These are phyloP conservation scores for Triticum timopheevii DNA, from an alignment of 176 grass and related monocot genomes.

Conservation along the genomic window DNA sequence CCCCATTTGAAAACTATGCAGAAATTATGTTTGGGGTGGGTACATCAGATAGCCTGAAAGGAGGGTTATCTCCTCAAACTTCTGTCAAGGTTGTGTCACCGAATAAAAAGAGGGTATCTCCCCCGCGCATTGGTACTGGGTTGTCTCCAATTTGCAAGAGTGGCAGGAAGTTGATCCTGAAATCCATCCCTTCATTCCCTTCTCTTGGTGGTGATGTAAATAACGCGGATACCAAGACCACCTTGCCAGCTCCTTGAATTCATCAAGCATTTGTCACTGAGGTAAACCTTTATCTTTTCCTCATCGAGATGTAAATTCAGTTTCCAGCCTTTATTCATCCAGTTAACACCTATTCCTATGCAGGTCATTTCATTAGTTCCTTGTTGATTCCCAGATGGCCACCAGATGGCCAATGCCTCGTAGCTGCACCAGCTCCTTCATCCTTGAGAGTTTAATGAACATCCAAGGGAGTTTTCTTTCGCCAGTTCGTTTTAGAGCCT, in stretches of 20 bases:
- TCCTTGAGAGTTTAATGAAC: slow-evolving; percentile 5
- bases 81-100: slow-evolving; percentile 57
- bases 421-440: background rate
- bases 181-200: slow-evolving; percentile 66
- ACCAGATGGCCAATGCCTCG: background rate
- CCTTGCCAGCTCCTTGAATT: slow-evolving; percentile 40
- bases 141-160: slow-evolving; percentile 58
- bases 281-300: background rate
- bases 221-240: slow-evolving; percentile 30
- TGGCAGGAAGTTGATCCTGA: slow-evolving; percentile 53
- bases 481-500: slow-evolving; percentile 13
- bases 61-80: slow-evolving; percentile 31
- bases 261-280: background rate
- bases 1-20: slow-evolving; percentile 37
- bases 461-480: slow-evolving; percentile 28
- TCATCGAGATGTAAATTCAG: background rate
- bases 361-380: slow-evolving; percentile 1
- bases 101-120: slow-evolving; percentile 60
- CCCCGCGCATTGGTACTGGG: slow-evolving; percentile 42
- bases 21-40: slow-evolving; percentile 28
- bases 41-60: slow-evolving; percentile 31
- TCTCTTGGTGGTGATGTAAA: slow-evolving; percentile 40
- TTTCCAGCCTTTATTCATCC: background rate
- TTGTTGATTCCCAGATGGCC: background rate
- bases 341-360: background rate